phyloP scores from a whole-genome alignment of 192 early-diverging fungal species.

The Geranomyces michiganensis region DNA sequence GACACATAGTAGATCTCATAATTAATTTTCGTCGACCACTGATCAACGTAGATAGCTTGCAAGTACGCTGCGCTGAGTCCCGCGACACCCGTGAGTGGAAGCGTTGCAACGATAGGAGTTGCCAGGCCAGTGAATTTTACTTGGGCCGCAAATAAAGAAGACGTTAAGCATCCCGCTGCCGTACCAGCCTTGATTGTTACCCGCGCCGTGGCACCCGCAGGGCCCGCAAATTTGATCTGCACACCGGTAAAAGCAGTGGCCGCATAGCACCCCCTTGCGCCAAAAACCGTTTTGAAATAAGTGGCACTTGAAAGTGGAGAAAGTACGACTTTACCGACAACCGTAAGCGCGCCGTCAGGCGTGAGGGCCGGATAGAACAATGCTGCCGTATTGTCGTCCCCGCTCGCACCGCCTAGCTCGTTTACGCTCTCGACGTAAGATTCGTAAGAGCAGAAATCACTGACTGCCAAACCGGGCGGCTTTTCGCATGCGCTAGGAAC shows the following conservation, averaged over 20 bases:
- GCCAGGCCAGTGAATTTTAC: background rate
- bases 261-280: too few species aligned
- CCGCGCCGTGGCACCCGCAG: background rate
- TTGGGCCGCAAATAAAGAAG: background rate
- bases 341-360: background rate
- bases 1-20: background rate
- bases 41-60: background rate
- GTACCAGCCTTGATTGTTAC: background rate
- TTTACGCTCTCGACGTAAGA: background rate
- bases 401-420: background rate
- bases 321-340: background rate
- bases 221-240: background rate
- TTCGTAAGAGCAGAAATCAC: too few species aligned
- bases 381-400: background rate
- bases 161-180: background rate
- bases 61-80: constrained; percentile 1
- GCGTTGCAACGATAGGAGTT: background rate
- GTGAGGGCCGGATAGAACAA: background rate
- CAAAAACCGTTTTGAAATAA: background rate
- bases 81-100: constrained; percentile 1
- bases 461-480: too few species aligned
- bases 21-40: background rate
- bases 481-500: too few species aligned
- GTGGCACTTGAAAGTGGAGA: background rate
- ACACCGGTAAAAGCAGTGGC: background rate